Base-by-base conservation (phyloP, 2,329 filamentous ascomycete genomes). In the Penicillium sp. region DNA sequence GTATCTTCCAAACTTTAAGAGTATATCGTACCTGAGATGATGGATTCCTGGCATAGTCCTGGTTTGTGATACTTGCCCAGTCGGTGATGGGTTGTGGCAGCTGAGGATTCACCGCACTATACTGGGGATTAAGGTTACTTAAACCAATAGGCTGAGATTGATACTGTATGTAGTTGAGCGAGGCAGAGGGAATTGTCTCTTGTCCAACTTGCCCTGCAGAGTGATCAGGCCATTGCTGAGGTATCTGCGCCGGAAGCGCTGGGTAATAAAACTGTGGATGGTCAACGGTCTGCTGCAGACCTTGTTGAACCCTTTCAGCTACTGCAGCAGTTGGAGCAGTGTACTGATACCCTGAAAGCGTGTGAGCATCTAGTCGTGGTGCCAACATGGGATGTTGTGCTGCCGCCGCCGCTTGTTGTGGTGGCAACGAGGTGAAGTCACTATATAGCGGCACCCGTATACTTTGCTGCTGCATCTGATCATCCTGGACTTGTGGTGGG, bases 341-440 rank as follows among this genome's bases (percentile, higher is more conserved):
- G 19, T 52, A 39, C 16, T 42, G 45, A 50, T 68, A 61, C 14
- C 54, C 63, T 33, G 56, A 45, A 19, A 53, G 46, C 24, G 48
- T 39, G n/a, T 13, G 21, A 13, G 42, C 33, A 14, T 33, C 21
- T 26, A 48, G 44, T 27, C 65, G 66, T 11, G 73, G 73, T 10
- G 73, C 73, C n/a, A 75, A 55, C 51, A 71, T 61, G 4, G 71
- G 73, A 56, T 70, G 69, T 52, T 71, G 70, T 27, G 69, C 64
- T n/a, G 68, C 68, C 16, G 68, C 61, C 8, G 69, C 62, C 29
- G 63, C 65, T 42, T 69, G 68, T 47, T 70, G 69, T 27, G 65
- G 60, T 3, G 65, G 59, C 13, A 66, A 56, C 49, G 66, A 48
- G 49, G 58, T 58, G 46, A 66, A 68, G 14, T 65, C 62, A 46